Evolutionary conservation across 2,329 filamentous ascomycete genomes (phyloP).

Genomic region (Pseudocercospora fuligena): DNA sequence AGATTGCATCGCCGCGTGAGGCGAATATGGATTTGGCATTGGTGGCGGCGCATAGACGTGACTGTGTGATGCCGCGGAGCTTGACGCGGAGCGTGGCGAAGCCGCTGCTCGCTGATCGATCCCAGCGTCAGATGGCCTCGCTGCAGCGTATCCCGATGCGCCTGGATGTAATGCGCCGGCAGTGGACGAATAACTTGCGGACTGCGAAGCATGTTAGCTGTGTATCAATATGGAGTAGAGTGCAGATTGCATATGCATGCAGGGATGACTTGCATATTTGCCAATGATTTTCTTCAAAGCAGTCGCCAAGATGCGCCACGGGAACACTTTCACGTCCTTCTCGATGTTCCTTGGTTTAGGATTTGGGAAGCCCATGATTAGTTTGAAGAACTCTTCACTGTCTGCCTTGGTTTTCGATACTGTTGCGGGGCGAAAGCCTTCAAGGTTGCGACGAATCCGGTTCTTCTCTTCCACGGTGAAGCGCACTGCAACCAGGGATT

Average conservation of each 20-base stretch:
- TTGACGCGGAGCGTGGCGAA: constrained; percentile 40
- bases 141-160: constrained; percentile 34
- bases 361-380: constrained; percentile 96
- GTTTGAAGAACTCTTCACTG: constrained; percentile 96
- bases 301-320: constrained; percentile 85
- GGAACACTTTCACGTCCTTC: constrained; percentile 98
- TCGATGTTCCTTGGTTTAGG: constrained; percentile 98
- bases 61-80: constrained; percentile 40
- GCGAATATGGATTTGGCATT: constrained; percentile 38
- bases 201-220: constrained; percentile 53
- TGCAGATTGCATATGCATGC: constrained; percentile 36
- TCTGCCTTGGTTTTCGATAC: constrained; percentile 92
- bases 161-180: constrained; percentile 52
- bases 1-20: constrained; percentile 37
- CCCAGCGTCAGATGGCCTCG: constrained; percentile 54
- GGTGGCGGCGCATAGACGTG: constrained; percentile 37
- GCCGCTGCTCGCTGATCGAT: constrained; percentile 47
- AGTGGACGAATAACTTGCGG: constrained; percentile 71
- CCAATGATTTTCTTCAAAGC: constrained; percentile 98
- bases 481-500: constrained; percentile 81
- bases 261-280: constrained; percentile 74
- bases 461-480: constrained; percentile 99
- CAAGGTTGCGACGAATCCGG: constrained; percentile 90
- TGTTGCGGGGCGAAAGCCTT: constrained; percentile 89
- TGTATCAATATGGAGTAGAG: constrained; percentile 26